Percentiles rank a stretch among this genome's conserved stretches.
These are phyloP conservation scores for Colletotrichum sp. DNA, from an alignment of 2,329 filamentous ascomycete species.

Conservation along the genomic window DNA sequence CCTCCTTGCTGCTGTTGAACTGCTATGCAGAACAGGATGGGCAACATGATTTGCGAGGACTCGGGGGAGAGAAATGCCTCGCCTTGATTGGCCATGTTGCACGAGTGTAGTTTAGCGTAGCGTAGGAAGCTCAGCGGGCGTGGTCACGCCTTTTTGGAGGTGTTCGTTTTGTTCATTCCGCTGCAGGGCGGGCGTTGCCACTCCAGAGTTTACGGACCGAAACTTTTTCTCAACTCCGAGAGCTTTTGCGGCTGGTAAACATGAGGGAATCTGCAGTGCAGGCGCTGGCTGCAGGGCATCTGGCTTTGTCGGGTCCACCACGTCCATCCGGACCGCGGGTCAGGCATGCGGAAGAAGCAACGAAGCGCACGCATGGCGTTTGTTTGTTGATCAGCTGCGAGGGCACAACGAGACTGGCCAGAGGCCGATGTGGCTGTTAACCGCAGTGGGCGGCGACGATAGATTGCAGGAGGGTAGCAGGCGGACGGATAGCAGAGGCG, in stretches of 20 bases:
- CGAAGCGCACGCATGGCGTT: background rate
- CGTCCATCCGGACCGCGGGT: background rate
- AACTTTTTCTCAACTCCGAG: background rate
- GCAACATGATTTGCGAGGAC: background rate
- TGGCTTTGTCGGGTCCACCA: background rate
- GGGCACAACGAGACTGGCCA: background rate
- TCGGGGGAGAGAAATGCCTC: background rate
- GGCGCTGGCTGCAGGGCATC: background rate
- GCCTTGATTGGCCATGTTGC: background rate
- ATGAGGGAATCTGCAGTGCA: background rate
- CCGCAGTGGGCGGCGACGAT: background rate
- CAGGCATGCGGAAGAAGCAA: background rate
- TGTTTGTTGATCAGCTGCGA: conserved; percentile 1
- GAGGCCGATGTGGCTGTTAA: background rate
- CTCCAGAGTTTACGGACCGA: background rate
- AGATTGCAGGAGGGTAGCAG: background rate
- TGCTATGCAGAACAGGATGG: background rate
- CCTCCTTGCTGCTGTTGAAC: background rate
- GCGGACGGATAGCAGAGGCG: background rate
- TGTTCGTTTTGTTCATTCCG: background rate
- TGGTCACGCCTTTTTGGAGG: background rate
- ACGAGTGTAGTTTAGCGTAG: background rate
- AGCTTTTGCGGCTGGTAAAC: background rate
- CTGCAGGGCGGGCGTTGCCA: background rate
- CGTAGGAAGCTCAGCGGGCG: background rate